phyloP scores from a whole-genome alignment of 805 yeast species.

The Saccharomycopsis capsularis region DNA sequence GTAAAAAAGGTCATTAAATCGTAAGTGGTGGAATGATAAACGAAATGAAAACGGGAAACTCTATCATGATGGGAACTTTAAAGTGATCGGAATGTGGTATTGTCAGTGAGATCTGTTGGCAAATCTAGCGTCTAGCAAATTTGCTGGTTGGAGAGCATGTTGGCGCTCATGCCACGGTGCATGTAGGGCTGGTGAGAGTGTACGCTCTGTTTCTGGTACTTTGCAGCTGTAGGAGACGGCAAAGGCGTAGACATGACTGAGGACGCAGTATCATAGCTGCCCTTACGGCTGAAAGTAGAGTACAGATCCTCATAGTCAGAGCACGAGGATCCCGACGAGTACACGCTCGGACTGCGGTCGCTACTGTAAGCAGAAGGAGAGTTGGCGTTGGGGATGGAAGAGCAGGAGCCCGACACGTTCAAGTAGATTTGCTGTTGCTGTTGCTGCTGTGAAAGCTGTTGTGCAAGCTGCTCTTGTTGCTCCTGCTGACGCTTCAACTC shows the following conservation, averaged over 20 bases:
- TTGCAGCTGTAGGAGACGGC: slow-evolving; percentile 6
- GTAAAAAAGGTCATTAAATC: neutral
- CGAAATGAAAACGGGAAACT: neutral
- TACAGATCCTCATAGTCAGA: slow-evolving; percentile 28
- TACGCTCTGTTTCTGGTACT: too few species aligned
- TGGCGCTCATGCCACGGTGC: neutral
- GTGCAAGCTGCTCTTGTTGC: neutral
- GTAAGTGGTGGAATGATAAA: neutral
- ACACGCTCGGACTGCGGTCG: slow-evolving; percentile 3
- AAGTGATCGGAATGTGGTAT: neutral
- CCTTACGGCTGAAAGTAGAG: slow-evolving; percentile 14
- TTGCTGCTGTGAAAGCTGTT: neutral
- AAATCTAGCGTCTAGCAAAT: neutral
- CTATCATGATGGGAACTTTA: neutral
- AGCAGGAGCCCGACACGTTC: neutral
- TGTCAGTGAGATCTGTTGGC: neutral
- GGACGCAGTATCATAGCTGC: slow-evolving; percentile 10
- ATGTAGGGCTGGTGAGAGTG: neutral
- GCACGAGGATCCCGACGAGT: slow-evolving; percentile 30
- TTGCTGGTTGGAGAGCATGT: neutral
- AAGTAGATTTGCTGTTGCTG: slow-evolving; percentile 2
- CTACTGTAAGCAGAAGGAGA: neutral
- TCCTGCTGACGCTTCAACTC: slow-evolving; percentile 8
- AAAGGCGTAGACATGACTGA: slow-evolving; percentile 6
- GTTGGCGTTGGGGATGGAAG: neutral